These are phyloP conservation scores for Papiliotrema nemorosa DNA, from an alignment of 1,284 basidiomycete species.

Conservation along the genomic window DNA sequence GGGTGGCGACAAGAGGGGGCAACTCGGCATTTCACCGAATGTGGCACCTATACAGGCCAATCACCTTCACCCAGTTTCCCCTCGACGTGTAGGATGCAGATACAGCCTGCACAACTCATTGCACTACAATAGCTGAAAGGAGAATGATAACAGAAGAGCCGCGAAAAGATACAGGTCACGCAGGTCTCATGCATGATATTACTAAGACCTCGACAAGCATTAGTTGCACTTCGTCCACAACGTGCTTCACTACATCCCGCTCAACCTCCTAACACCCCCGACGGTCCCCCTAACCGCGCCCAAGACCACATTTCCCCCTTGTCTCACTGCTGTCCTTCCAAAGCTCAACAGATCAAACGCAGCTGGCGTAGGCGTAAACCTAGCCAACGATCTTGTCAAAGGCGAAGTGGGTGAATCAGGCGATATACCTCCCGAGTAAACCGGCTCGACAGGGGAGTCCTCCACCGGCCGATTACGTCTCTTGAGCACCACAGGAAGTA, in stretches of 20 bases:
- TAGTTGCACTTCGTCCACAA: too few relatives aligned
- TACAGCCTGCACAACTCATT: too few relatives aligned
- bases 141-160: too few relatives aligned
- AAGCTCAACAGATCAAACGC: constrained; percentile 43
- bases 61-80: neutral
- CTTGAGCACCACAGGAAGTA: constrained; percentile 50
- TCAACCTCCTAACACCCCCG: constrained; percentile 12
- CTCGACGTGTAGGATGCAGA: too few relatives aligned
- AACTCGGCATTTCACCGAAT: neutral
- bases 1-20: too few relatives aligned
- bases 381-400: constrained; percentile 30
- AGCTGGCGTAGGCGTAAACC: constrained; percentile 42
- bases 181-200: too few relatives aligned
- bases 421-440: neutral
- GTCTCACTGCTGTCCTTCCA: constrained; percentile 33
- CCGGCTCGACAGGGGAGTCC: neutral
- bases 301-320: constrained; percentile 21
- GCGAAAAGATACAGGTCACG: too few relatives aligned
- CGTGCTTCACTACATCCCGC: too few relatives aligned
- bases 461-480: constrained; percentile 11
- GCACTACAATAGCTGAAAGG: too few relatives aligned
- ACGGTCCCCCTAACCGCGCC: constrained; percentile 11
- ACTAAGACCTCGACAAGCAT: too few relatives aligned
- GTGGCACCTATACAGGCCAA: constrained; percentile 4
- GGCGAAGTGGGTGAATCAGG: constrained; percentile 27